Conservation (phyloP, 1,284 basidiomycete species). For the Mycosarcoma maydis region DNA sequence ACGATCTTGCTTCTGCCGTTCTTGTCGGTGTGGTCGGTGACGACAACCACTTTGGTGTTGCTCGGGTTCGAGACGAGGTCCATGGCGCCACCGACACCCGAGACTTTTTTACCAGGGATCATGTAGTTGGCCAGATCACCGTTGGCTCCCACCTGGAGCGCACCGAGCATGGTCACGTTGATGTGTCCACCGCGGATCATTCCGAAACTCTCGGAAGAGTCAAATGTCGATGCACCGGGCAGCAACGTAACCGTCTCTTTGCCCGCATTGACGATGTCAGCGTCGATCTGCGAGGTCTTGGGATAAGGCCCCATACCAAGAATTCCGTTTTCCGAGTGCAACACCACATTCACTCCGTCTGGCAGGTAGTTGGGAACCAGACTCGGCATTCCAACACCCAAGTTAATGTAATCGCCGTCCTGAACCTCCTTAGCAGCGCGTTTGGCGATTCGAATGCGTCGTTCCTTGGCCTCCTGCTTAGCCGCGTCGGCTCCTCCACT, state of each 20-base stretch:
- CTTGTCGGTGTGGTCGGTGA: conserved; percentile 90
- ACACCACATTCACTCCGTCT: conserved; percentile 54
- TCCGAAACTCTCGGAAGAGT: conserved; percentile 89
- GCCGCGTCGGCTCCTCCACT: conserved; percentile 11
- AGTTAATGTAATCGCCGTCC: conserved; percentile 64
- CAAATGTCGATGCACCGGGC: conserved; percentile 91
- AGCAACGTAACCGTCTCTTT: conserved; percentile 84
- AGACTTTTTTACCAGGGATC: conserved; percentile 85
- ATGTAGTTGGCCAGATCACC: conserved; percentile 99
- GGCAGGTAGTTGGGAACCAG: conserved; percentile 63
- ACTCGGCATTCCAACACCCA: conserved; percentile 63
- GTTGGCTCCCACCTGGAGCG: conserved; percentile 90
- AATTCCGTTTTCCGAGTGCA: conserved; percentile 65
- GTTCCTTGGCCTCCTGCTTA: conserved; percentile 44
- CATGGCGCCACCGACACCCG: conserved; percentile 92
- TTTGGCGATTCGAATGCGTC: conserved; percentile 49
- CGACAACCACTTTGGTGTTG: conserved; percentile 72
- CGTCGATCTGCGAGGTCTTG: conserved; percentile 46
- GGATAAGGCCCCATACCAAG: conserved; percentile 65
- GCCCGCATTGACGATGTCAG: conserved; percentile 75
- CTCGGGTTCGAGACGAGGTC: conserved; percentile 70
- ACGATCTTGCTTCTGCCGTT: conserved; percentile 88
- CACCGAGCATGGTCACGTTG: conserved; percentile 88
- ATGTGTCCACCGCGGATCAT: conserved; percentile 96
- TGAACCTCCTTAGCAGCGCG: conserved; percentile 60